Evolutionary conservation across 2,329 filamentous ascomycete species (phyloP), one percentile per base, ranked within the genome.

Genomic region (Beauveria australis): DNA sequence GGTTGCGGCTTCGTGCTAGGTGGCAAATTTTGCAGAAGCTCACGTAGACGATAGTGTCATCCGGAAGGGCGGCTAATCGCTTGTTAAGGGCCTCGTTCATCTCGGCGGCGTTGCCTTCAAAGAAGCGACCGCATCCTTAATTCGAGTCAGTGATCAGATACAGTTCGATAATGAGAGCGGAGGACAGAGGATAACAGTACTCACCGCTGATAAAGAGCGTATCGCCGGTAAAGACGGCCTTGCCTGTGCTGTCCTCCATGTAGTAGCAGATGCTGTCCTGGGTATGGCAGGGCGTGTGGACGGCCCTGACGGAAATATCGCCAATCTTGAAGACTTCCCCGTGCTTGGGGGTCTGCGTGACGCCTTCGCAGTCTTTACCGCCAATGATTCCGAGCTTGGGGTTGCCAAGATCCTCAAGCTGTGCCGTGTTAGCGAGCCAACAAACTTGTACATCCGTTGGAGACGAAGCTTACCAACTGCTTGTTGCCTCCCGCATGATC

Each of bases 211-310:
- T 93, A 76, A 99, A 99, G 43, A 99, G 78, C 0, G 94, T 99
- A 72, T 99, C 94, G 10, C 94, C 94, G 0, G 94, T 97, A 71
- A 99, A 99, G 3, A 99, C 91, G 8, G 83, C 92, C 68, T 84
- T 87, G 61, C 82, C 77, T 53, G 84, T 78, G 22, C 85, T 87
- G 69, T 99, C 93, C 74, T 96, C 85, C 79, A 94, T 86, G 67
- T 87, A 91, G 78, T 87, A 99, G 80, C 94, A 99, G 72, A 99
- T 96, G 74, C 92, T 97, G 77, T 99, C 94, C 77, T 97, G 92
- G 1, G 94, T 99, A 73, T 99, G 94, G 74, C 94, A 99, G 1
- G 94, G 94, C 14, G 94, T 99, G 75, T 97, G 89, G n/a, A 97
- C 79, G 26, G 90, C 89, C 71, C 84, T 93, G 61, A 97, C 88